Conservation (phyloP, 192 early-diverging fungal species). For the Backusella morwellensis region DNA sequence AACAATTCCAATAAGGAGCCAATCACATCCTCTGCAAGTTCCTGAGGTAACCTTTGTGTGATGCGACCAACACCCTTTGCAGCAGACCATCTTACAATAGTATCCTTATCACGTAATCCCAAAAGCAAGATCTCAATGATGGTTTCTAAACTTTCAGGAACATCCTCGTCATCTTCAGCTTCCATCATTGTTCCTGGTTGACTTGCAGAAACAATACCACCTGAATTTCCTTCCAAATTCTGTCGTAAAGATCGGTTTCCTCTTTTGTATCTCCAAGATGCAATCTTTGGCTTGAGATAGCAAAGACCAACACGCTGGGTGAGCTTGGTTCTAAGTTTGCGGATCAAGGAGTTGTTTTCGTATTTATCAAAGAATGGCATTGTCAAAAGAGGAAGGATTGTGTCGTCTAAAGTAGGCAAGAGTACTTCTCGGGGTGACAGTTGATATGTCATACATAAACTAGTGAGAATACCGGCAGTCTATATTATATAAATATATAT, state of each 20-base stretch:
- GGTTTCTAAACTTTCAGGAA: slow-evolving; percentile 80
- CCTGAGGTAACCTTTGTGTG: slow-evolving; percentile 72
- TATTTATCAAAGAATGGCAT: slow-evolving; percentile 49
- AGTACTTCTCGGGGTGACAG: slow-evolving; percentile 62
- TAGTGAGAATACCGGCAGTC: slow-evolving; percentile 58
- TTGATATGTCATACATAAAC: slow-evolving; percentile 71
- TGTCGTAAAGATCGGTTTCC: slow-evolving; percentile 60
- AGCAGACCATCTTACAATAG: slow-evolving; percentile 96
- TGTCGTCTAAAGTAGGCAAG: slow-evolving; percentile 48
- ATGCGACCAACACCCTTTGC: slow-evolving; percentile 96
- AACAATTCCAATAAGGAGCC: slow-evolving; percentile 75
- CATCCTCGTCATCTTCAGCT: slow-evolving; percentile 58
- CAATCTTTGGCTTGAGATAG: slow-evolving; percentile 66
- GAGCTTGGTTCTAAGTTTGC: slow-evolving; percentile 82
- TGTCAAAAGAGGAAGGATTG: slow-evolving; percentile 38
- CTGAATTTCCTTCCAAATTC: slow-evolving; percentile 39
- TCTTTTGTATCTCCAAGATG: slow-evolving; percentile 68
- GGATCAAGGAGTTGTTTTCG: slow-evolving; percentile 69
- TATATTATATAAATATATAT: slow-evolving; percentile 24
- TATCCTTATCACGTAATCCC: slow-evolving; percentile 84
- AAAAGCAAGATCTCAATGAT: slow-evolving; percentile 84
- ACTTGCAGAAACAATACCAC: background rate
- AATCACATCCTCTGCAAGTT: slow-evolving; percentile 83
- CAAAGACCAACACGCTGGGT: slow-evolving; percentile 83
- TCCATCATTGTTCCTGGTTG: slow-evolving; percentile 18